Percentiles rank a stretch among this genome's conserved stretches.
Conservation (phyloP, 1,139 yeast species). For the Candida anutae region DNA sequence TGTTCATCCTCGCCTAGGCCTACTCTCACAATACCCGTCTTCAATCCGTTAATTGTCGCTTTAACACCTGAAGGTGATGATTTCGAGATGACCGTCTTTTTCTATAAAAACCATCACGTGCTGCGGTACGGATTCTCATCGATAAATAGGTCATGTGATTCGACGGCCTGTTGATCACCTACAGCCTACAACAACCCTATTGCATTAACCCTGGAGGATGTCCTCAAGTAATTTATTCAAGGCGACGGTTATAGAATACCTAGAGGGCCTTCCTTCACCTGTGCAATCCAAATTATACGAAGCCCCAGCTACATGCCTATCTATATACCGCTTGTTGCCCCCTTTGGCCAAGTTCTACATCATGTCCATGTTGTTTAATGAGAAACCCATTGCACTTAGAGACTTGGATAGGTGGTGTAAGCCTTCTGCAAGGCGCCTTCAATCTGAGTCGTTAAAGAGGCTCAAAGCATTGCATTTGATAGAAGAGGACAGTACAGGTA, state of each 20-base stretch:
- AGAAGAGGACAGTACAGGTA: conserved; percentile 52
- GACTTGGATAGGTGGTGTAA: conserved; percentile 76
- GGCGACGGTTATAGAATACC: conserved; percentile 79
- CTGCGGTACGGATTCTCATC: too few species aligned
- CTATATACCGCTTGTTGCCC: conserved; percentile 81
- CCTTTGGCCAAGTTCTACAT: conserved; percentile 83
- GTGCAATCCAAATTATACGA: conserved; percentile 72
- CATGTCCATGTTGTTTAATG: conserved; percentile 80
- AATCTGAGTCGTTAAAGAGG: conserved; percentile 73
- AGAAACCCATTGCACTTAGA: conserved; percentile 57
- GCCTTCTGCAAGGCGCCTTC: conserved; percentile 43
- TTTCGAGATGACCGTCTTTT: too few species aligned
- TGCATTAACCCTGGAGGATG: too few species aligned
- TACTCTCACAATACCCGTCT: too few species aligned
- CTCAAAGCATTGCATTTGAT: conserved; percentile 70
- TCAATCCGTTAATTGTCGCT: too few species aligned
- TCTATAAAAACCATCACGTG: too few species aligned
- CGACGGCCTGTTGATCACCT: too few species aligned
- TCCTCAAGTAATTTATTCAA: conserved; percentile 45
- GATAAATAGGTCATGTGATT: too few species aligned
- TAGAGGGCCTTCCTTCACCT: conserved; percentile 81
- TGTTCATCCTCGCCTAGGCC: too few species aligned
- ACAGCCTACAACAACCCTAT: too few species aligned
- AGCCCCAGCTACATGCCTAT: conserved; percentile 87
- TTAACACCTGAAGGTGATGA: too few species aligned